A percentile compares a stretch with the other conserved stretches of the same genome.
These are phyloP conservation scores for Tricholoma sp. DNA, from an alignment of 768 basidiomycete species.

Conservation along the genomic window DNA sequence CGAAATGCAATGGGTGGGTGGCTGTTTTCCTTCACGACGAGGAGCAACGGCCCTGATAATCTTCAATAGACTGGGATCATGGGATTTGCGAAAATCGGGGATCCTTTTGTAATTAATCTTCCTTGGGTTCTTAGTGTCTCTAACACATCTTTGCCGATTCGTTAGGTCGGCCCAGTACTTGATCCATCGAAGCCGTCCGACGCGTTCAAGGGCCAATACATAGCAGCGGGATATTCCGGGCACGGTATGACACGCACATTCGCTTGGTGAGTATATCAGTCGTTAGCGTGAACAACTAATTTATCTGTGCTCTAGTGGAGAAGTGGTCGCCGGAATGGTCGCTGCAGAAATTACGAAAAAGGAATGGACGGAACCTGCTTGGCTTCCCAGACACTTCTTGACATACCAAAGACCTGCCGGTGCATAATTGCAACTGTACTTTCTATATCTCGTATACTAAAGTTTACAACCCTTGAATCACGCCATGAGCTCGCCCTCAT, in stretches of 20 bases:
- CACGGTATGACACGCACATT: constrained; percentile 80
- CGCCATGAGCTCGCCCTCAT: too few species aligned
- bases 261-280: constrained; percentile 46
- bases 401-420: constrained; percentile 18
- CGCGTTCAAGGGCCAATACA: constrained; percentile 54
- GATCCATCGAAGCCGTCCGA: constrained; percentile 18
- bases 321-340: constrained; percentile 59
- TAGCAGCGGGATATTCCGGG: constrained; percentile 68
- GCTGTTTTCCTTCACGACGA: background rate
- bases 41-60: background rate
- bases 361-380: constrained; percentile 49
- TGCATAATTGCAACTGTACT: background rate
- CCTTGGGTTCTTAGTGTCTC: background rate
- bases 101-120: constrained; percentile 55
- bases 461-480: background rate
- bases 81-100: constrained; percentile 57
- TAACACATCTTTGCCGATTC: background rate
- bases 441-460: too few species aligned
- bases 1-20: constrained; percentile 78
- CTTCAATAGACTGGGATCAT: constrained; percentile 70
- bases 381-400: constrained; percentile 57
- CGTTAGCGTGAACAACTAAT: background rate
- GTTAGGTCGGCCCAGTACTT: constrained; percentile 60
- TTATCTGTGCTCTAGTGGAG: constrained; percentile 39
- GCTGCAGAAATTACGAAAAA: constrained; percentile 37